Evolutionary conservation across 495 filamentous ascomycete species (phyloP).

Genomic region (Filosporella fistucella): DNA sequence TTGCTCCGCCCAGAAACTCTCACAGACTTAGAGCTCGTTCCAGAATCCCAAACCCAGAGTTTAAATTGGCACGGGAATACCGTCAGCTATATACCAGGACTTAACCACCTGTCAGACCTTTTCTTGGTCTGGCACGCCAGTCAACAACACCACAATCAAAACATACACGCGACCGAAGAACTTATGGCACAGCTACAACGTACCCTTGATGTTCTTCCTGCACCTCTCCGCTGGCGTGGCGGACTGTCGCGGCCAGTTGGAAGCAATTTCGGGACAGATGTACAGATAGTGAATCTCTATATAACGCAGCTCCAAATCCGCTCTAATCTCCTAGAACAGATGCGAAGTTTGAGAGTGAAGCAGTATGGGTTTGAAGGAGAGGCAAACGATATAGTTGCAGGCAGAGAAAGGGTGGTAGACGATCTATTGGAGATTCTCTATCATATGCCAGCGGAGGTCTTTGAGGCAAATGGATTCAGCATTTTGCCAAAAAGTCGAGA

Average conservation of each 20-base stretch:
- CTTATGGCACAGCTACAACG: constrained; percentile 5
- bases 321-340: constrained; percentile 12
- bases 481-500: constrained; percentile 15
- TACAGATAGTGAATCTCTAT: constrained; percentile 15
- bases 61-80: constrained; percentile 7
- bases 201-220: constrained; percentile 11
- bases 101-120: constrained; percentile 12
- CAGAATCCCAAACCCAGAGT: background rate
- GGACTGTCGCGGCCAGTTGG: constrained; percentile 15
- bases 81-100: constrained; percentile 8
- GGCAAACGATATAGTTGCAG: background rate
- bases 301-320: constrained; percentile 19
- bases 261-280: constrained; percentile 18
- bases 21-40: constrained; percentile 6
- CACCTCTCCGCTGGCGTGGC: constrained; percentile 10
- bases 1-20: constrained; percentile 4
- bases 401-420: constrained; percentile 4
- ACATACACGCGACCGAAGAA: background rate
- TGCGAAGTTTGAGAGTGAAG: background rate
- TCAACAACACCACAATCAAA: background rate
- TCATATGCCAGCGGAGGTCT: constrained; percentile 9
- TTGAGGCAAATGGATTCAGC: constrained; percentile 17
- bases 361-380: background rate
- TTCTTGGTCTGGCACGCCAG: constrained; percentile 15
- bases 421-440: constrained; percentile 18